Percentiles rank a stretch among this genome's conserved stretches.
These are phyloP conservation scores for Rhodotorula sp. DNA, from an alignment of 1,284 basidiomycete species.

Conservation along the genomic window DNA sequence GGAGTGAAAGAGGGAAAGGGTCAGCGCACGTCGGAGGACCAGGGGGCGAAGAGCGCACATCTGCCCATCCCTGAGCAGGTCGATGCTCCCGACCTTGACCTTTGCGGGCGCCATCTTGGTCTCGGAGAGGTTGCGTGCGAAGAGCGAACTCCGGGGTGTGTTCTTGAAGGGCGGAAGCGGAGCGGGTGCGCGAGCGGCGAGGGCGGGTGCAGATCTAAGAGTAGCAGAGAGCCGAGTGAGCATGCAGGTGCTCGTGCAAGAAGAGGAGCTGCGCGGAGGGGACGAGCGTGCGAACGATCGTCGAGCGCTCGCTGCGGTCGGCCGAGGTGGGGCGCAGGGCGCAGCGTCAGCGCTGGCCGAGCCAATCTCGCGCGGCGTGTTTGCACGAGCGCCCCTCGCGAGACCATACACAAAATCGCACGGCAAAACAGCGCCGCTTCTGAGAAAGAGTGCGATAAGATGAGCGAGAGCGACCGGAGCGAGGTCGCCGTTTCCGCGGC, in stretches of 20 bases:
- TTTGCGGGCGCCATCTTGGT: not conserved
- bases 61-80: conserved; percentile 26
- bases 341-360: not conserved
- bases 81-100: conserved; percentile 14
- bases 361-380: no score
- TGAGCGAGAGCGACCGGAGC: no score
- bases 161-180: not conserved
- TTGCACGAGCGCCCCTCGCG: no score
- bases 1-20: no score
- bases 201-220: no score
- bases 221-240: not conserved
- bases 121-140: not conserved
- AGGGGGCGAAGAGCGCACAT: not conserved
- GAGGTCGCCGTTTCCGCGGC: no score
- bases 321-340: not conserved
- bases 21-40: not conserved
- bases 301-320: no score
- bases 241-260: not conserved
- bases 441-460: no score
- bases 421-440: no score
- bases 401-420: no score
- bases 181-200: not conserved
- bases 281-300: not conserved
- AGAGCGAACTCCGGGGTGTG: not conserved
- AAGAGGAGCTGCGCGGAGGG: not conserved